A percentile compares a stretch with the other conserved stretches of the same genome.
These are phyloP conservation scores for Pseudevernia furfuracea DNA, from an alignment of 495 filamentous ascomycete species.

Conservation along the genomic window DNA sequence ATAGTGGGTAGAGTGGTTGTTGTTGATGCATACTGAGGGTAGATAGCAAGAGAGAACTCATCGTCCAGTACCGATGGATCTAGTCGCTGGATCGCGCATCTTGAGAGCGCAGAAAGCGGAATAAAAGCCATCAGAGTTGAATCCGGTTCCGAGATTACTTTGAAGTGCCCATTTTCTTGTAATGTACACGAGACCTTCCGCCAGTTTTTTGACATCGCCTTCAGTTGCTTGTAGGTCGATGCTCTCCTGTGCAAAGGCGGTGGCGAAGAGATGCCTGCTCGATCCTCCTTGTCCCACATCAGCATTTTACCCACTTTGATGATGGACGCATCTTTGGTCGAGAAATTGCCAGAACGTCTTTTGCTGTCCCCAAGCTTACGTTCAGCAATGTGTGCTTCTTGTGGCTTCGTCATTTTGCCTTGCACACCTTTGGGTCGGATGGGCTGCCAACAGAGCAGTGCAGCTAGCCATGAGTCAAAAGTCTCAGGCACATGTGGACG, in stretches of 20 bases:
- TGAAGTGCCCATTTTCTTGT: slow-evolving; percentile 91
- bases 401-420: slow-evolving; percentile 66
- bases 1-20: slow-evolving; percentile 55
- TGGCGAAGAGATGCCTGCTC: slow-evolving; percentile 36
- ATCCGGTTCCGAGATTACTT: slow-evolving; percentile 77
- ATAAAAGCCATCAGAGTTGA: slow-evolving; percentile 70
- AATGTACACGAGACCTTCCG: slow-evolving; percentile 84
- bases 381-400: slow-evolving; percentile 43
- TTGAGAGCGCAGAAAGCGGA: slow-evolving; percentile 79
- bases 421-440: slow-evolving; percentile 66
- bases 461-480: slow-evolving; percentile 86
- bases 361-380: slow-evolving; percentile 46
- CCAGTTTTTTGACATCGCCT: slow-evolving; percentile 58
- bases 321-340: slow-evolving; percentile 72
- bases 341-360: slow-evolving; percentile 53
- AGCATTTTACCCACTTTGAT: slow-evolving; percentile 96
- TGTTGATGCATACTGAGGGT: slow-evolving; percentile 66
- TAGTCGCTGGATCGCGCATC: slow-evolving; percentile 82
- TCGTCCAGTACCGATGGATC: slow-evolving; percentile 89
- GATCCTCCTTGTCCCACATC: slow-evolving; percentile 64
- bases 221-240: slow-evolving; percentile 49
- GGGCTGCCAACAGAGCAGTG: slow-evolving; percentile 89
- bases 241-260: slow-evolving; percentile 35
- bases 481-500: slow-evolving; percentile 67
- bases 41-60: slow-evolving; percentile 91